Conservation (phyloP, 1,139 yeast genomes). For the Hemisphaericaspora lyxosophila region DNA sequence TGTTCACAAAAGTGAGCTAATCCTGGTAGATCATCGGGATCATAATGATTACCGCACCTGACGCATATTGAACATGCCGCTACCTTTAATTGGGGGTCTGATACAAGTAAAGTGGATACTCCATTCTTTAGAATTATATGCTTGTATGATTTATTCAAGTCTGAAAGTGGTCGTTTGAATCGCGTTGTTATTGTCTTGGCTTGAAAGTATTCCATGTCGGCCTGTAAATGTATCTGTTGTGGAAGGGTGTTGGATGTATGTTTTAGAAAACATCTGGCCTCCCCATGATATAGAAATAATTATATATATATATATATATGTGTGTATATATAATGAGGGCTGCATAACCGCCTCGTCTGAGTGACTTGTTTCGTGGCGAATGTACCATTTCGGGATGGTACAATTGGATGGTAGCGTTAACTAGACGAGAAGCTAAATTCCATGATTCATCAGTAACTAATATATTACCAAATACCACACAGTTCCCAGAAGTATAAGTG, state of each 20-base stretch:
- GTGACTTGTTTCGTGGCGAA: too few relatives aligned
- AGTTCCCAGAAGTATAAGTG: too few relatives aligned
- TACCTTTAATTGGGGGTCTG: conserved; percentile 52
- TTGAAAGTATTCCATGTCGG: conserved; percentile 15
- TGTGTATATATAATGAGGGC: too few relatives aligned
- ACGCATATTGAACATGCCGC: conserved; percentile 51
- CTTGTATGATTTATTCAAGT: conserved; percentile 38
- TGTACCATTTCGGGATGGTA: too few relatives aligned
- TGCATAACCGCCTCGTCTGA: too few relatives aligned
- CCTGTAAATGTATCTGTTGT: too few relatives aligned
- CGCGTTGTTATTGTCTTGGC: conserved; percentile 17
- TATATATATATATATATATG: too few relatives aligned
- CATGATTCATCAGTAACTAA: too few relatives aligned
- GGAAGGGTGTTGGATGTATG: not conserved
- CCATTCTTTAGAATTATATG: conserved; percentile 56
- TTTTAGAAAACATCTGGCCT: not conserved
- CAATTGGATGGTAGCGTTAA: too few relatives aligned
- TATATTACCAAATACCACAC: too few relatives aligned
- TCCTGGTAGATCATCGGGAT: conserved; percentile 56
- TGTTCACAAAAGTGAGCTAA: conserved; percentile 78
- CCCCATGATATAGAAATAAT: too few relatives aligned
- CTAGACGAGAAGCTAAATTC: too few relatives aligned
- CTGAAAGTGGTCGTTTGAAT: conserved; percentile 34
- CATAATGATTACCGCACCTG: conserved; percentile 63
- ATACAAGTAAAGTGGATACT: conserved; percentile 47